Conservation (phyloP, 148 eudicot species). For the Fallopia convolvulus region DNA sequence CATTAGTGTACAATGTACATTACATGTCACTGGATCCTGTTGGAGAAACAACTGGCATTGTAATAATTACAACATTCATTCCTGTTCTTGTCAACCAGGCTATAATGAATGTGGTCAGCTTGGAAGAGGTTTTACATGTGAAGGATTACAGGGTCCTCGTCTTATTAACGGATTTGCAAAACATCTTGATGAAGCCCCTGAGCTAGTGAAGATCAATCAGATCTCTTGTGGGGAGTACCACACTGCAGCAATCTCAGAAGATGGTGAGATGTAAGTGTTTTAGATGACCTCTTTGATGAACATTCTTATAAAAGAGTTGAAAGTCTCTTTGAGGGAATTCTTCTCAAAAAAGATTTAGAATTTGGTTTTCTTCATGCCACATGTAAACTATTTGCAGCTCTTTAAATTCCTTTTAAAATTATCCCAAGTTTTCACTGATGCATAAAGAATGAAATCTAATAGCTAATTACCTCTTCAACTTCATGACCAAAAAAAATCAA, state of each 20-base stretch:
- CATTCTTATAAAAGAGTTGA: not conserved
- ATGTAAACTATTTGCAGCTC: not conserved
- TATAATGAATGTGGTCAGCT: constrained; percentile 98
- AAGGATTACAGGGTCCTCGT: constrained; percentile 94
- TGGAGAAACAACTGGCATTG: not conserved
- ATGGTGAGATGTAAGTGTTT: constrained; percentile 94
- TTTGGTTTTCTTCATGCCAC: not conserved
- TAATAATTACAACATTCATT: constrained; percentile 19
- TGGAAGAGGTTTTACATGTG: constrained; percentile 90
- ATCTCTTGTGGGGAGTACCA: constrained; percentile 98
- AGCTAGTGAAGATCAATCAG: constrained; percentile 72
- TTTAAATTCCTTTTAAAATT: not conserved
- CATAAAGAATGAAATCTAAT: not conserved
- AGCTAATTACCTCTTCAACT: not conserved
- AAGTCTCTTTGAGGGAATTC: not conserved
- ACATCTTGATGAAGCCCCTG: constrained; percentile 93
- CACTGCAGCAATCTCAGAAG: constrained; percentile 85
- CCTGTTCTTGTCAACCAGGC: constrained; percentile 56
- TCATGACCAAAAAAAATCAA: not conserved
- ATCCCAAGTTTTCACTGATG: not conserved
- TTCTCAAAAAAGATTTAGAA: not conserved
- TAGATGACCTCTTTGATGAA: constrained; percentile 15
- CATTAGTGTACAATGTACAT: not conserved
- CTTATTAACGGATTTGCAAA: constrained; percentile 67
- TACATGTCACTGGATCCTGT: not conserved